A percentile compares a stretch with the other conserved stretches of the same genome.
Evolutionary conservation across 106 monocot species (phyloP).

Genomic region (Triglochin maritima): DNA sequence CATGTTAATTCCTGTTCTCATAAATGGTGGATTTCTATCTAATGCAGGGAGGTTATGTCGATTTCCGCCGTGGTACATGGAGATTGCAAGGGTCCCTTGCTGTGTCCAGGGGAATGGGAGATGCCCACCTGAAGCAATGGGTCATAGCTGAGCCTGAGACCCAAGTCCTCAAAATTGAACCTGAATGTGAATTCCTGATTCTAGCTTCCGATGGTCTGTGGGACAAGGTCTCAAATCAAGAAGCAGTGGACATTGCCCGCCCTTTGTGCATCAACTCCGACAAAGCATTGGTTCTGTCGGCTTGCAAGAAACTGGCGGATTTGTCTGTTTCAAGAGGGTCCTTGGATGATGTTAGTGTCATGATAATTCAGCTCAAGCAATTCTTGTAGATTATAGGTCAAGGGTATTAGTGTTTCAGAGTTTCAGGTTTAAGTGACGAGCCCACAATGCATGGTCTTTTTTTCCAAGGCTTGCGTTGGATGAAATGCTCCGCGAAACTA

Average conservation of each 20-base stretch:
- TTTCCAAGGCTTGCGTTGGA: too few species aligned
- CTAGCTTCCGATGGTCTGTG: slow-evolving; percentile 93
- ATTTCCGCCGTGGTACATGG: slow-evolving; percentile 51
- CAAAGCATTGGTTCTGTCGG: not conserved
- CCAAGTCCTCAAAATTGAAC: slow-evolving; percentile 28
- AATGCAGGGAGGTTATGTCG: slow-evolving; percentile 52
- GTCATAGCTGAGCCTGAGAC: slow-evolving; percentile 78
- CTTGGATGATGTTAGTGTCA: slow-evolving; percentile 18
- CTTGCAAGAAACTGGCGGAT: slow-evolving; percentile 16
- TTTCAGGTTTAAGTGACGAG: too few species aligned
- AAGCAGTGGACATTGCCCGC: slow-evolving; percentile 17
- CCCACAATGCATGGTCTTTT: too few species aligned
- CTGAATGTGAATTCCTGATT: slow-evolving; percentile 75
- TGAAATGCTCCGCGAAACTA: too few species aligned
- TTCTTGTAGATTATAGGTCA: not conserved
- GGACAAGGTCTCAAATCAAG: slow-evolving; percentile 35
- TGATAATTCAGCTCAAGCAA: slow-evolving; percentile 14
- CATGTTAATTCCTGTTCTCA: too few species aligned
- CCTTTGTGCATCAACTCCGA: slow-evolving; percentile 4
- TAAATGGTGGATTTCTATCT: not conserved
- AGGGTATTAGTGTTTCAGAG: not conserved
- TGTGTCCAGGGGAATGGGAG: slow-evolving; percentile 87
- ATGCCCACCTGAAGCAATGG: slow-evolving; percentile 77
- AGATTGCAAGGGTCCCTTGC: slow-evolving; percentile 81
- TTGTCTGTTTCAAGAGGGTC: slow-evolving; percentile 10